These are phyloP conservation scores for Hericium rajendrae DNA, from an alignment of 768 basidiomycete genomes.

Conservation along the genomic window DNA sequence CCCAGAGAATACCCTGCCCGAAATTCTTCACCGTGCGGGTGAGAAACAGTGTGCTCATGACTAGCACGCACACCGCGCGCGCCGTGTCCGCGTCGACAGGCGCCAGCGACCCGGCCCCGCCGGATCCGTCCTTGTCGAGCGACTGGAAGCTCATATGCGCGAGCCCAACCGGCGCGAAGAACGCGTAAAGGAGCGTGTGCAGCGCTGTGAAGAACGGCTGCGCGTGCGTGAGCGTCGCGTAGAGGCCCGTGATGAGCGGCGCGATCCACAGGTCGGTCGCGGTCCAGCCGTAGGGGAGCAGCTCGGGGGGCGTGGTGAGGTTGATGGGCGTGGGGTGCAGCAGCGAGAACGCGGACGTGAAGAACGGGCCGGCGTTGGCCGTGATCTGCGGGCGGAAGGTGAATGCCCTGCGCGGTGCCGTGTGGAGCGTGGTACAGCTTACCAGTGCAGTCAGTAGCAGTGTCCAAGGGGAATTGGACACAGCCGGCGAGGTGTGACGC, in stretches of 20 bases:
- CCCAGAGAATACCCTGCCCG: neutral
- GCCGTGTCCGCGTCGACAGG: slow-evolving; percentile 7
- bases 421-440: neutral
- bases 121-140: neutral
- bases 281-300: slow-evolving; percentile 79
- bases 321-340: slow-evolving; percentile 61
- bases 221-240: slow-evolving; percentile 76
- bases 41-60: slow-evolving; percentile 6
- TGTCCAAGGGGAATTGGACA: slow-evolving; percentile 11
- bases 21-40: slow-evolving; percentile 5
- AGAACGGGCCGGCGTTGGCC: slow-evolving; percentile 58
- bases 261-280: slow-evolving; percentile 82
- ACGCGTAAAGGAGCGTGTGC: slow-evolving; percentile 8
- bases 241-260: slow-evolving; percentile 64
- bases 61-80: slow-evolving; percentile 9
- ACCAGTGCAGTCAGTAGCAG: slow-evolving; percentile 11
- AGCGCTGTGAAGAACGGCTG: slow-evolving; percentile 55
- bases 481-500: slow-evolving; percentile 4
- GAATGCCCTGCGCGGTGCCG: neutral
- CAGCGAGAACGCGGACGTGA: slow-evolving; percentile 65
- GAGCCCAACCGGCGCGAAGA: slow-evolving; percentile 11
- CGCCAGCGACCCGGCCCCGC: neutral
- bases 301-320: slow-evolving; percentile 70
- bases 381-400: slow-evolving; percentile 5
- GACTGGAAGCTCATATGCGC: neutral